A percentile compares a stretch with the other conserved stretches of the same genome.
Conservation (phyloP, 306 rosid genomes). For the Senna tora region DNA sequence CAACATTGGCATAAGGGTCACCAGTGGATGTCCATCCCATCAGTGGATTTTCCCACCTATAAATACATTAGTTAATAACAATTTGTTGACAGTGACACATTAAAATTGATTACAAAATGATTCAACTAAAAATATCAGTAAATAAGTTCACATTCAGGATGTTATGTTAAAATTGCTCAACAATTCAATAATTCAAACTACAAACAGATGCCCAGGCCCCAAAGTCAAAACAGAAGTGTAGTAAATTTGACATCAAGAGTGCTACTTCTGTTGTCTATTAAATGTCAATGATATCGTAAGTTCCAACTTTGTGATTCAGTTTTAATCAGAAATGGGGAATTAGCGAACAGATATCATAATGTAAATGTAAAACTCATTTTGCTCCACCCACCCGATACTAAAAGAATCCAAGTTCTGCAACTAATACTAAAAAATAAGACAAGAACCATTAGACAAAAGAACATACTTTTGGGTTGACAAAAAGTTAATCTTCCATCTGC, state of each 20-base stretch:
- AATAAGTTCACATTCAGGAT: conserved; percentile 3
- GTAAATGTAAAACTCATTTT: conserved; percentile 2
- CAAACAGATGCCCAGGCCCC: conserved; percentile 10
- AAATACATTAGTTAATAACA: conserved; percentile 36
- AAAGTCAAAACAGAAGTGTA: conserved; percentile 7
- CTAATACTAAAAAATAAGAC: not conserved
- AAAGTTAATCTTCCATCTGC: conserved; percentile 94
- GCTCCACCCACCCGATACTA: not conserved
- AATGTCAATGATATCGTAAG: conserved; percentile 8
- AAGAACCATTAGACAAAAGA: conserved; percentile 21
- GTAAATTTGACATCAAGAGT: conserved; percentile 21
- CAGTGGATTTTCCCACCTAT: conserved; percentile 97
- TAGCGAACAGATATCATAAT: conserved; percentile 24
- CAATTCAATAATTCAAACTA: not conserved
- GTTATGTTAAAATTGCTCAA: conserved; percentile 23
- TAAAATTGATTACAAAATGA: conserved; percentile 2
- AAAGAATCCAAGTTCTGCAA: conserved; percentile 24
- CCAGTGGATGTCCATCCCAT: conserved; percentile 80
- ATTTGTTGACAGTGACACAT: conserved; percentile 22
- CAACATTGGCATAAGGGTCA: conserved; percentile 87
- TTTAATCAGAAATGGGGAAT: conserved; percentile 12
- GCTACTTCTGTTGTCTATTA: conserved; percentile 1
- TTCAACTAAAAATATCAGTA: conserved; percentile 2
- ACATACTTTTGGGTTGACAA: conserved; percentile 88
- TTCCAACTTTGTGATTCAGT: not conserved